Base-by-base conservation (phyloP, 1,284 basidiomycete species). In the Cutaneotrichosporon sp. region DNA sequence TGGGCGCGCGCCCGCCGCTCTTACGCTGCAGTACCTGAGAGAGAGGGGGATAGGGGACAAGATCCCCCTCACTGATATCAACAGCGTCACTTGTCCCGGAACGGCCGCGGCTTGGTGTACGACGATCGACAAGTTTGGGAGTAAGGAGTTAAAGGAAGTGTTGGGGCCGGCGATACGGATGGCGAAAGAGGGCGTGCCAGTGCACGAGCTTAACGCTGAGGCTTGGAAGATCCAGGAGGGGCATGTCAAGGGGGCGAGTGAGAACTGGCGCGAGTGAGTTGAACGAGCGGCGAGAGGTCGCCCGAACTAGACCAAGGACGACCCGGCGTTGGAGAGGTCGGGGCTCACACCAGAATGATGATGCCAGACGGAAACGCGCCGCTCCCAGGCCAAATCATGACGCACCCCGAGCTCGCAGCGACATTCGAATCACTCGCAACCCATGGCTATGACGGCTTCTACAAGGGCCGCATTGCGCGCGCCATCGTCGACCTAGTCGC, bases 91-190 rank as follows among this genome's bases (percentile, higher is more conserved):
- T 0, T 93, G 97, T 4, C 96, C 96, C 66, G 93, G 95, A 55
- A 90, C 91, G 21, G 90, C 94, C 1, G 91, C 92, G 22, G 91
- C 92, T 13, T 98, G 95, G 94, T 84, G 90, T 36, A 96, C 97
- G 77, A 91, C 92, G 0, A 84, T 97, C 55, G 86, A 90, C 63
- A 82, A 84, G 59, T 87, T 97, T 67, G 90, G 91, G n/a, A 89
- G 87, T 61, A 74, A 97, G 1, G 85, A 85, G 6, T 79, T 95
- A 59, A 85, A 84, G 5, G 89, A 97, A n/a, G 85, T 95, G n/a
- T 84, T 98, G 40, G 89, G 83, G 21, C 96, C 96, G 50, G 91
- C 90, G 0, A 93, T 92, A 64, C 83, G 87, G 40, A 82, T 96
- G 59, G 92, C 92, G 9, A 89, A 92, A 76, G 89, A 92, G 80